Evolutionary conservation across 441 rosid genomes (phyloP).

Genomic region (Croton setiger): DNA sequence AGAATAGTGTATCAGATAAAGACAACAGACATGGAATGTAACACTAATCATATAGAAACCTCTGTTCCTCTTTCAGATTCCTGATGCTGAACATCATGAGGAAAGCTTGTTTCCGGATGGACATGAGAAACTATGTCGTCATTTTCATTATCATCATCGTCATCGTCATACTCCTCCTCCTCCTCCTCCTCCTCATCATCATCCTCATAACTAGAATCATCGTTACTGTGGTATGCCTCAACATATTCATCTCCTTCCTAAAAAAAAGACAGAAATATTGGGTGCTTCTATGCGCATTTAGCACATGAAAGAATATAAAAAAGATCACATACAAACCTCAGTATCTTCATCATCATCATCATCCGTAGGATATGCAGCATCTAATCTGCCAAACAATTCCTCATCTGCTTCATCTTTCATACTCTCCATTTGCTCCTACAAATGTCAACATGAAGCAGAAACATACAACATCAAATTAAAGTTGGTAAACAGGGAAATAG

Average conservation of each 20-base stretch:
- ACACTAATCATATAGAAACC: slow-evolving; percentile 19
- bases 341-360: slow-evolving; percentile 59
- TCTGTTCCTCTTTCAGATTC: slow-evolving; percentile 32
- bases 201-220: slow-evolving; percentile 32
- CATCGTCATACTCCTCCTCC: slow-evolving; percentile 11
- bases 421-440: slow-evolving; percentile 57
- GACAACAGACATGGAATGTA: not conserved
- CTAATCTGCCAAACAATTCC: slow-evolving; percentile 56
- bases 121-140: slow-evolving; percentile 10
- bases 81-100: slow-evolving; percentile 24
- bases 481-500: slow-evolving; percentile 2
- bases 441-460: slow-evolving; percentile 14
- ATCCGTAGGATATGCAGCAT: slow-evolving; percentile 60
- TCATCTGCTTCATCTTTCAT: slow-evolving; percentile 55
- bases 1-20: not conserved
- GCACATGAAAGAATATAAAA: slow-evolving; percentile 8
- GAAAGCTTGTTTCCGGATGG: slow-evolving; percentile 28
- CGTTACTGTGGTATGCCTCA: slow-evolving; percentile 35
- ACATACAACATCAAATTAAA: slow-evolving; percentile 3
- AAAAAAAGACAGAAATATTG: not conserved
- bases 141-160: slow-evolving; percentile 18
- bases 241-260: slow-evolving; percentile 53
- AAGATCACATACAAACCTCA: slow-evolving; percentile 35
- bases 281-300: slow-evolving; percentile 4
- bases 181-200: too few relatives aligned